A percentile compares a stretch with the other conserved stretches of the same genome.
Evolutionary conservation across 257 asterid species (phyloP).

Genomic region (Galeopsis tetrahit): DNA sequence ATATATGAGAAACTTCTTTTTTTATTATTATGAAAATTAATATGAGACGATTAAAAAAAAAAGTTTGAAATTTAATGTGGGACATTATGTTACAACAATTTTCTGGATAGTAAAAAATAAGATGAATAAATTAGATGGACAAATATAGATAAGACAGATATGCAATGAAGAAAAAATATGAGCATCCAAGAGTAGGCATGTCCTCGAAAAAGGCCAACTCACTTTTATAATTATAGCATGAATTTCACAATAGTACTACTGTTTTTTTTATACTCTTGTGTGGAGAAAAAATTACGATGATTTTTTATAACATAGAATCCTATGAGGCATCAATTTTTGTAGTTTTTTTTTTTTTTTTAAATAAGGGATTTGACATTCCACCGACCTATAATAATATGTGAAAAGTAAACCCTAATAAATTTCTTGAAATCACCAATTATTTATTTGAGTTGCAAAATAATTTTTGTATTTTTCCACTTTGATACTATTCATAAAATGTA

Average conservation of each 20-base stretch:
- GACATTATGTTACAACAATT: constrained; percentile 22
- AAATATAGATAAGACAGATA: neutral
- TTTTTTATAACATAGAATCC: constrained; percentile 37
- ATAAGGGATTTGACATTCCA: constrained; percentile 37
- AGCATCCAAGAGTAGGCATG: constrained; percentile 16
- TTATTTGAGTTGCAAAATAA: constrained; percentile 5
- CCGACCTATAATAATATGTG: constrained; percentile 25
- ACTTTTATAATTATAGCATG: constrained; percentile 35
- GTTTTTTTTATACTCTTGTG: neutral
- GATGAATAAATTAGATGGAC: neutral
- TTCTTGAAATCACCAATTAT: neutral
- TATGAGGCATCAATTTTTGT: constrained; percentile 33
- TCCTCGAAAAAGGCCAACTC: neutral
- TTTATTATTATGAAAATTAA: too few relatives aligned
- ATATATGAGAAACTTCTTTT: too few relatives aligned
- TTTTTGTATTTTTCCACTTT: neutral
- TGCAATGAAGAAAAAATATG: neutral
- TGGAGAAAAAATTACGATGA: constrained; percentile 9
- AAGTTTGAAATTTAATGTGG: too few relatives aligned
- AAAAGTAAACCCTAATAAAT: neutral
- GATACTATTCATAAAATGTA: neutral
- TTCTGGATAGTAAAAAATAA: neutral
- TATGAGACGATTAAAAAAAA: too few relatives aligned
- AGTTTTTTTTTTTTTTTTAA: neutral
- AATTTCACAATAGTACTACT: constrained; percentile 26